Evolutionary conservation across 1,284 basidiomycete genomes (phyloP).

Genomic region (Phellopilus nigrolimitatus): DNA sequence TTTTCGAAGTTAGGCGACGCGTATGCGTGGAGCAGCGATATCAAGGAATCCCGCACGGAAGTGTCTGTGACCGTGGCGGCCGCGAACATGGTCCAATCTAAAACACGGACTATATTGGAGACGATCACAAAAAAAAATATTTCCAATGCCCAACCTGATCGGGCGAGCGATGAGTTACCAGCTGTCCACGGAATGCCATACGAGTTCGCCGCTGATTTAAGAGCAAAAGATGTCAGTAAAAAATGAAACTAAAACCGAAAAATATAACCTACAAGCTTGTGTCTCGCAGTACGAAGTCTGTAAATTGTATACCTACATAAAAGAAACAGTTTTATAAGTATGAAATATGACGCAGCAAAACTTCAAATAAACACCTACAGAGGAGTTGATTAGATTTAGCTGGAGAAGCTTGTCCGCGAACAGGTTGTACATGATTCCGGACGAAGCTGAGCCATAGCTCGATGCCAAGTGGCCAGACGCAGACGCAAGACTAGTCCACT

Average conservation of each 20-base stretch:
- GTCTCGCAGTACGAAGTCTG: constrained; percentile 10
- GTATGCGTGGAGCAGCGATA: constrained; percentile 30
- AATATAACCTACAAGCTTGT: not conserved
- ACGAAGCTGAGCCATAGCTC: constrained; percentile 31
- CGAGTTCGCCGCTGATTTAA: not conserved
- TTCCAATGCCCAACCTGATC: not conserved
- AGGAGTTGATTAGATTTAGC: constrained; percentile 26
- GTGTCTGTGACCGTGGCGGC: constrained; percentile 31
- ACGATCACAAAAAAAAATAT: constrained; percentile 20
- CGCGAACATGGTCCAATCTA: constrained; percentile 37
- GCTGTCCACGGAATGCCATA: constrained; percentile 14
- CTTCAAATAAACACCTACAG: constrained; percentile 21
- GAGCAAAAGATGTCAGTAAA: not conserved
- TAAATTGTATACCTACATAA: constrained; percentile 5
- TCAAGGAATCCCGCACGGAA: constrained; percentile 29
- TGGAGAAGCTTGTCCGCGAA: constrained; percentile 38
- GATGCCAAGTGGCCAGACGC: constrained; percentile 5
- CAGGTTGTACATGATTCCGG: constrained; percentile 43
- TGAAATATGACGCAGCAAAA: not conserved
- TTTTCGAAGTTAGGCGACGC: constrained; percentile 7
- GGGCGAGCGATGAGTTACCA: not conserved
- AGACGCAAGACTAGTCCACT: constrained; percentile 5
- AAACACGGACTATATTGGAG: not conserved
- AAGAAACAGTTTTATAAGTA: not conserved
- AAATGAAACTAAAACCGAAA: not conserved